Evolutionary conservation across 2,329 filamentous ascomycete species (phyloP).

Genomic region (Colletotrichum tropicale): DNA sequence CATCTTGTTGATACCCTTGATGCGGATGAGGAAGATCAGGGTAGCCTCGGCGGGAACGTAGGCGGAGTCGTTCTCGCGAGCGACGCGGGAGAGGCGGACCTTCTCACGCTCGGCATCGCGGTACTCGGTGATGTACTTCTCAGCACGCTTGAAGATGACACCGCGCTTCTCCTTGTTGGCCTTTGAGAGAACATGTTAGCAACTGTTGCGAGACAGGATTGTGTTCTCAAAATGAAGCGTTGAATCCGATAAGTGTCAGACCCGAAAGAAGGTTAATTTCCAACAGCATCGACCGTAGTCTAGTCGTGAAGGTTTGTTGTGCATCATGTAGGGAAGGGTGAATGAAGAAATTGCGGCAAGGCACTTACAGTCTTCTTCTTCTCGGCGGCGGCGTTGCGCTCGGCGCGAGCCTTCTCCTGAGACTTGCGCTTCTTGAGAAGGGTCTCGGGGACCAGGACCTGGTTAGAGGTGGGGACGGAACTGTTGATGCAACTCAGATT

Average conservation of each 20-base stretch:
- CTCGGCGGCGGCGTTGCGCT: slow-evolving; percentile 77
- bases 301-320: slow-evolving; percentile 89
- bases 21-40: slow-evolving; percentile 96
- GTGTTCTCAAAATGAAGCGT: slow-evolving; percentile 21
- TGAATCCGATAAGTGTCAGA: slow-evolving; percentile 68
- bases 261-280: slow-evolving; percentile 98
- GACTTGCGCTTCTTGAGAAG: slow-evolving; percentile 99
- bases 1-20: slow-evolving; percentile 99
- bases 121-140: slow-evolving; percentile 99
- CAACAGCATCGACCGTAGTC: slow-evolving; percentile 97
- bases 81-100: slow-evolving; percentile 86
- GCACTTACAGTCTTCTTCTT: slow-evolving; percentile 90
- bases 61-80: slow-evolving; percentile 92
- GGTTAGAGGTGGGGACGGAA: slow-evolving; percentile 90
- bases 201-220: neutral
- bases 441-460: slow-evolving; percentile 98
- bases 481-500: slow-evolving; percentile 73
- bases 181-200: slow-evolving; percentile 49
- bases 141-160: slow-evolving; percentile 99
- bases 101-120: slow-evolving; percentile 98
- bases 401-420: slow-evolving; percentile 98
- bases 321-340: slow-evolving; percentile 70
- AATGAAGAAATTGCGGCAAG: slow-evolving; percentile 21
- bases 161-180: slow-evolving; percentile 98
- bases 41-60: slow-evolving; percentile 95